These are phyloP conservation scores for Trifolium subterraneum DNA, from an alignment of 306 rosid genomes.

Conservation along the genomic window DNA sequence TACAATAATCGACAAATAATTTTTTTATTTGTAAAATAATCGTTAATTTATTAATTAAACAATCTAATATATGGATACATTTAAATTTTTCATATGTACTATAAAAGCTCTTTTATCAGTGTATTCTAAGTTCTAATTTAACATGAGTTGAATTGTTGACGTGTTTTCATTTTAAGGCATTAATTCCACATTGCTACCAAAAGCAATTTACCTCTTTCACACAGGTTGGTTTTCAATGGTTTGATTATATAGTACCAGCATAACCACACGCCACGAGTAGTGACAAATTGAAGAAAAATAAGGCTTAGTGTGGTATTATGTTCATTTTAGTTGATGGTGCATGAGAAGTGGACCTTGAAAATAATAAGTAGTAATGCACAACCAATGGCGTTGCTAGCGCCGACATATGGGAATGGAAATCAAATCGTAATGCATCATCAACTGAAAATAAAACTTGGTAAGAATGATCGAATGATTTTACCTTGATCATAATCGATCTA, in stretches of 20 bases:
- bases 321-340: slow-evolving; percentile 29
- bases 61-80: no score
- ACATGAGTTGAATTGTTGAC: slow-evolving; percentile 33
- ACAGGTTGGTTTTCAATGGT: background rate
- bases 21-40: no score
- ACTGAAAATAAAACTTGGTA: no score
- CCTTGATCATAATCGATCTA: no score
- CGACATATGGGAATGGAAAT: slow-evolving; percentile 11
- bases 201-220: background rate
- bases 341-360: slow-evolving; percentile 20
- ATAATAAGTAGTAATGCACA: slow-evolving; percentile 21
- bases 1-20: no score
- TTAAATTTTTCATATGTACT: no score
- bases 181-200: background rate
- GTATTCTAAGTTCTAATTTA: no score
- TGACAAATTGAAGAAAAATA: slow-evolving; percentile 1
- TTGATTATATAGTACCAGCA: background rate
- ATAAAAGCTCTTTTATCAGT: no score
- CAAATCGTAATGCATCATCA: background rate
- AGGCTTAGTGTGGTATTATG: slow-evolving; percentile 27
- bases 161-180: background rate
- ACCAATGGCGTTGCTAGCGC: slow-evolving; percentile 38
- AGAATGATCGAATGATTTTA: no score
- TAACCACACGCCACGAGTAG: slow-evolving; percentile 10
- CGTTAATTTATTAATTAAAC: no score